These are phyloP conservation scores for Sherardia arvensis DNA, from an alignment of 257 asterid species.

Conservation along the genomic window DNA sequence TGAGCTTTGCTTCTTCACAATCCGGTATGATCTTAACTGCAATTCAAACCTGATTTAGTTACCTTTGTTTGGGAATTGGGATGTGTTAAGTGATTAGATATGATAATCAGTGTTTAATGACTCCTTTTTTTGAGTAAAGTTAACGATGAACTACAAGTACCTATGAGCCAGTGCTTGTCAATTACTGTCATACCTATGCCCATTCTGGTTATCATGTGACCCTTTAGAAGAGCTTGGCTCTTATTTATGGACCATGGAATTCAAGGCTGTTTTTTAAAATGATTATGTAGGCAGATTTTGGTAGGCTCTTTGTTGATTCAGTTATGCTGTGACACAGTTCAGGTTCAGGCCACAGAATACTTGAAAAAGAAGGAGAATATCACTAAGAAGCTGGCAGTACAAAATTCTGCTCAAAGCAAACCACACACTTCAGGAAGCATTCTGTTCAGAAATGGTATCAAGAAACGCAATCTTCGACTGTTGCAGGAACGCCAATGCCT, in stretches of 20 bases:
- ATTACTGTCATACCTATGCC: no score
- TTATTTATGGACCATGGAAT: background rate
- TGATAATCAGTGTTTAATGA: background rate
- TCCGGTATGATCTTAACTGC: constrained; percentile 42
- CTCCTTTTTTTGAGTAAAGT: background rate
- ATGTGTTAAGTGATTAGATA: background rate
- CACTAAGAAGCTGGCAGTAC: constrained; percentile 17
- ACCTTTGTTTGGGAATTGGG: background rate
- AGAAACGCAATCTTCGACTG: constrained; percentile 38
- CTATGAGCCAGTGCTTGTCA: no score
- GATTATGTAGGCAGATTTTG: background rate
- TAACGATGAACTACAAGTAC: background rate
- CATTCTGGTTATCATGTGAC: background rate
- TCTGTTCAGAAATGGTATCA: constrained; percentile 57
- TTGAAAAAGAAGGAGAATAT: constrained; percentile 38
- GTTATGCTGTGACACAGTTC: constrained; percentile 47
- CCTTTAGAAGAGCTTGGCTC: background rate
- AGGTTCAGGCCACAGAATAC: constrained; percentile 58
- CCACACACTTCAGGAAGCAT: constrained; percentile 45
- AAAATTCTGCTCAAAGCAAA: constrained; percentile 17
- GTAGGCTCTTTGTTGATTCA: constrained; percentile 2
- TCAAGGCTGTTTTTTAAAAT: background rate
- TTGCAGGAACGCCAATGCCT: constrained; percentile 33
- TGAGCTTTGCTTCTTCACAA: constrained; percentile 41
- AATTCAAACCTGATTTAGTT: background rate